Base-by-base conservation (phyloP, 352 stramenopile genomes). In the Phytophthora palmivora region DNA sequence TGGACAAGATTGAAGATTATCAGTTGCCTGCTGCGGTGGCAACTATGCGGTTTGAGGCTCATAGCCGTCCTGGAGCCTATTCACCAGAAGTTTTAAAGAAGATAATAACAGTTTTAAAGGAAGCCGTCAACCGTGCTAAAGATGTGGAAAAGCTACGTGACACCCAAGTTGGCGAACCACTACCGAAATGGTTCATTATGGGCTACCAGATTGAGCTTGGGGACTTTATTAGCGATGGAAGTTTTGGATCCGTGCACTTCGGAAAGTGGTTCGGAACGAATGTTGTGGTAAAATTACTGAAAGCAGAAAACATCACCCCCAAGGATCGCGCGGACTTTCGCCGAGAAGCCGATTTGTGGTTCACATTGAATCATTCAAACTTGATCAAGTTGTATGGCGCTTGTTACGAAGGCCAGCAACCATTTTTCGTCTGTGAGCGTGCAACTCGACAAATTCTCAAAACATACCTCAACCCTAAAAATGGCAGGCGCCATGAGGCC, bases 301-400 rank as follows among this genome's bases (percentile, higher is more conserved):
- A 52, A 36, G 44, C 52, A n/a, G n/a, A n/a, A n/a, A n/a, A n/a
- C 47, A 45, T 24, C 28, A 15, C 16, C 6, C 41, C 50, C 16
- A 45, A 58, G 11, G 58, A 68, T 38, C 46, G 44, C 22, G 33
- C 59, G 12, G 50, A 53, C 26, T 76, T 75, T 16, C 59, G 54
- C 18, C 44, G 48, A 14, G 57, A 76, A 26, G 67, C 63, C 2
- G 51, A 60, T 50, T 56, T 69, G 28, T 76, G 67, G 62, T 67
- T 72, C n/a, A 70, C 59, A 8, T 36, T 76, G 30, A 67, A 70
- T 26, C 67, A 76, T 30, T 70, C 62, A n/a, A 72, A 76, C 41
- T 47, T 76, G 36, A 69, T 72, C 5, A 72, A 71, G 16, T 16
- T 76, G 9, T 76, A 76, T 30, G 67, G 67, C 1, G 67, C 67